Base-by-base conservation (phyloP, 768 basidiomycete genomes). In the Mycena sanguinolenta region DNA sequence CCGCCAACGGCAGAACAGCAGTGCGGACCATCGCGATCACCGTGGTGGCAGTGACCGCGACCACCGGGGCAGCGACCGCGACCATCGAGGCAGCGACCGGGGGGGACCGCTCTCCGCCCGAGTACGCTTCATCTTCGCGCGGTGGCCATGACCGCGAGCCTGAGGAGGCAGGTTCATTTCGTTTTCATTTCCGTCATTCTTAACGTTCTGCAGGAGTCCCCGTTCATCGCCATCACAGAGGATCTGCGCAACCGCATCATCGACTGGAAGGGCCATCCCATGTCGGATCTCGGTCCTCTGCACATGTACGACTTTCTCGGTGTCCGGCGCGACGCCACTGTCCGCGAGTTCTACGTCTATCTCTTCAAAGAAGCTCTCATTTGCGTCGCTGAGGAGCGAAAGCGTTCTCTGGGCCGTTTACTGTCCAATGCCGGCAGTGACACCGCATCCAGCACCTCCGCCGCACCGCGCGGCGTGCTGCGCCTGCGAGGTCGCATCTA, bases 281-380 rank as follows among this genome's bases (percentile, higher is more conserved):
- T 95, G n/a, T 89, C 93, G 3, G 93, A 94, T 60, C 90, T 98
- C 28, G 98, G 97, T 9, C 87, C 91, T 1, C 84, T 98, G 53
- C 93, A 94, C 74, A 95, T 98, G 89, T 98, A 95, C 79, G 97
- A 98, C 81, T 85, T 96, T 54, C 83, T 99, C 30, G 91, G 90
- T 58, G 96, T 98, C 50, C 90, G 96, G 59, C 91, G 97, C 58
- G 97, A 97, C 73, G 84, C 91, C 13, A 92, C 95, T 69, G 92
- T 97, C 23, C 90, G 96, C 63, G 97, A 98, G 79, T 98, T 98
- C 81, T 94, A 92, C 77, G 95, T 98, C 69, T 98, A 99, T 82
- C 88, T 99, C 30, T 99, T 98, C 89, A 93, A 92, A 77, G 96
- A 98, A 80, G 98, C 98, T 13, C 94, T 99, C 73, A 96, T 99